Base-by-base conservation (phyloP, 768 basidiomycete species). In the Lepiota brunneoincarnata region DNA sequence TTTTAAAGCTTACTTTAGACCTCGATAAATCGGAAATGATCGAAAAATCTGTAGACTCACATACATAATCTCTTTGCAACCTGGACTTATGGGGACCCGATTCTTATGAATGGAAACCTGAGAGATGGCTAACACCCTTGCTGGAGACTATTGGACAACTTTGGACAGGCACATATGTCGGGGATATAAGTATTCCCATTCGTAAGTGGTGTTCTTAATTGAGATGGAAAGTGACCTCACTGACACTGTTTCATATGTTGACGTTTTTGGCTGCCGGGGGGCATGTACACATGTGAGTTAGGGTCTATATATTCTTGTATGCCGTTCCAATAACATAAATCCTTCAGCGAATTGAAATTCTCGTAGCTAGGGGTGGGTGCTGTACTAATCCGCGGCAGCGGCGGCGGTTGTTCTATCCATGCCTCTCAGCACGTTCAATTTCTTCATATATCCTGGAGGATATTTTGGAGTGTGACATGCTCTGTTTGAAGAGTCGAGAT, bases 1-100 rank as follows among this genome's bases (percentile, higher is more conserved):
- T 81, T 5, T 70, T 65, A 0, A 59, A 58, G 4, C 75, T 76
- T 0, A 61, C 81, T 37, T 55, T 56, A 26, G 72, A 72, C 2
- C 24, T 60, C 1, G 68, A 77, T 58, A 77, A 77, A 6, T 54
- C 60, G 18, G 61, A 68, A 4, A 66, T 78, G 12, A 48, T 59
- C 9, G 70, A 74, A 46, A 61, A 81, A 12, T 47, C 65, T 2
- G 81, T 54, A 61, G 68, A 15, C n/a, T n/a, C n/a, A n/a, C n/a
- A n/a, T n/a, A n/a, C n/a, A n/a, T n/a, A n/a, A n/a, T n/a, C n/a
- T n/a, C n/a, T n/a, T n/a, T n/a, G n/a, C n/a, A 70, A 75, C 58
- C 69, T 67, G 12, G 65, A 65, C 21, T 6, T 50, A 14, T 44
- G 40, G 42, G 57, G 42, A 31, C 38, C 31, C 21, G 37, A 34